phyloP scores from a whole-genome alignment of 352 stramenopile genomes.

The Peronospora farinosa region DNA sequence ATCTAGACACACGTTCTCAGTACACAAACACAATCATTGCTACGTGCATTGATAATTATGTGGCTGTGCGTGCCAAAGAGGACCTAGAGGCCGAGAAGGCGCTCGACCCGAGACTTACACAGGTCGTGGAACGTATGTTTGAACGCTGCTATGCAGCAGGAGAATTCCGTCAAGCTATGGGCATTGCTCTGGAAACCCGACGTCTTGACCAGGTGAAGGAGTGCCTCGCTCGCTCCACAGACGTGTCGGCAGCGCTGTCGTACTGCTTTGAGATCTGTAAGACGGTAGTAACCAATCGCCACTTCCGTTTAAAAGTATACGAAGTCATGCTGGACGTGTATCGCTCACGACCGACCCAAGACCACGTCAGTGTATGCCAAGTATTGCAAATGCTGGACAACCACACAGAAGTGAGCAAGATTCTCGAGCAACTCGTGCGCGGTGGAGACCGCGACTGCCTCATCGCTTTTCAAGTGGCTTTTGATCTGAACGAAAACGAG shows the following conservation, averaged over 20 bases:
- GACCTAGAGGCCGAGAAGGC: constrained; percentile 65
- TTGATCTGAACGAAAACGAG: constrained; percentile 96
- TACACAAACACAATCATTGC: constrained; percentile 97
- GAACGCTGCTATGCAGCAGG: constrained; percentile 92
- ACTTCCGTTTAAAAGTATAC: constrained; percentile 94
- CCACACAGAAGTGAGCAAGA: constrained; percentile 75
- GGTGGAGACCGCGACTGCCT: constrained; percentile 69
- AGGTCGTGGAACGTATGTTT: constrained; percentile 97
- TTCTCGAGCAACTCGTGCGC: constrained; percentile 84
- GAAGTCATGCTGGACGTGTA: constrained; percentile 87
- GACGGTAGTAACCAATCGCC: constrained; percentile 87
- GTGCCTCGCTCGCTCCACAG: constrained; percentile 78
- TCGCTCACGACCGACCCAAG: constrained; percentile 46
- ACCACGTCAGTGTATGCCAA: constrained; percentile 77
- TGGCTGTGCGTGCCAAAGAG: constrained; percentile 77
- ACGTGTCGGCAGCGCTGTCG: constrained; percentile 69
- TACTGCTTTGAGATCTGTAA: constrained; percentile 94
- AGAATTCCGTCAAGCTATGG: constrained; percentile 94
- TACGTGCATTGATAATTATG: constrained; percentile 97
- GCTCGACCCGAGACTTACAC: constrained; percentile 88
- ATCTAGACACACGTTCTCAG: constrained; percentile 88
- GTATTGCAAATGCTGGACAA: constrained; percentile 88
- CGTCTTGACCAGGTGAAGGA: constrained; percentile 91
- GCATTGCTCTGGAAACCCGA: constrained; percentile 93
- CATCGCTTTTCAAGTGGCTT: constrained; percentile 96